Base-by-base conservation (phyloP, 495 filamentous ascomycete species). In the Penicillium goetzii region DNA sequence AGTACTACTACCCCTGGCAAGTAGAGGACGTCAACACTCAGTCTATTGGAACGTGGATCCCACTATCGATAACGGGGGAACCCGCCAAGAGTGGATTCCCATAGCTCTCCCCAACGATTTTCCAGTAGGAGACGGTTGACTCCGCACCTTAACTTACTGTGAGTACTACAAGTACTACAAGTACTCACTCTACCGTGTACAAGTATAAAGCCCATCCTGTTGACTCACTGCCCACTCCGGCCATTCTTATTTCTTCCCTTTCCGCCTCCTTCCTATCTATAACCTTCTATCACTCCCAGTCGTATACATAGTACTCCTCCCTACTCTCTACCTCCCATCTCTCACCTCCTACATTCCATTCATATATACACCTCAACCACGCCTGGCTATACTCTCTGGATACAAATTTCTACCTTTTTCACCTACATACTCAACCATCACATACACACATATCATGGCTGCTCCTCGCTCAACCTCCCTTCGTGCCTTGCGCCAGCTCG, bases 401-500 rank as follows among this genome's bases (percentile, higher is more conserved):
- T 32, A n/a, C 17, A n/a, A 32, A 53, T 11, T 32, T 28, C 11
- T 26, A 15, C 26, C 19, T 30, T 43, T 4, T n/a, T 53, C 50
- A 32, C 6, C 50, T 19, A 32, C 6, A 26, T 19, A n/a, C 50
- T 23, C 15, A 32, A 53, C 50, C 25, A 30, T 53, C 50, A 21
- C 49, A 52, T 32, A 43, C 51, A 53, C 61, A 68, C 61, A 68
- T 68, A 70, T 51, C 65, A 86, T 86, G 83, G 71, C 80, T 55
- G 82, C 80, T 70, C 72, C 82, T 63, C 77, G 80, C 64, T 80
- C 78, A 38, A 69, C 74, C 30, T 84, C 83, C 26, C 68, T 84
- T 26, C 82, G 82, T 58, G 80, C 77, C 61, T 74, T 86, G 45
- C 80, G 76, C 63, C 68, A 74, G 59, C 72, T 86, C 43, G 74